phyloP scores from a whole-genome alignment of 2,329 filamentous ascomycete genomes.

The Aspergillus thermomutatus region DNA sequence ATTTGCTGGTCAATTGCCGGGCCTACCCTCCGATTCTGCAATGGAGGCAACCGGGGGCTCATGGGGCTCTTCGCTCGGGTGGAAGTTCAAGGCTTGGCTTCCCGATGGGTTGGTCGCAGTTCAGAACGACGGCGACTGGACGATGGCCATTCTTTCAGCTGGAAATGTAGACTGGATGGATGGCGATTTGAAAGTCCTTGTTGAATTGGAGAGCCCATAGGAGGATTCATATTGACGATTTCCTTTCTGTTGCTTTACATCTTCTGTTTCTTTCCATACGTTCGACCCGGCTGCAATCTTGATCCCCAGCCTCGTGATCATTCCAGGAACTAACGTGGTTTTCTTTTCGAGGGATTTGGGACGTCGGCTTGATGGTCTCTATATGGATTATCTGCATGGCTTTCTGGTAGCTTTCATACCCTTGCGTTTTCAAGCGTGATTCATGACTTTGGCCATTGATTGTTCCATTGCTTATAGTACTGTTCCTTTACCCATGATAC shows the following conservation, averaged over 20 bases:
- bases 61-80: conserved; percentile 18
- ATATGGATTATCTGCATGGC: background rate
- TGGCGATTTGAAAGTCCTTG: conserved; percentile 40
- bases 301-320: background rate
- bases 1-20: conserved; percentile 29
- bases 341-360: background rate
- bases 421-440: background rate
- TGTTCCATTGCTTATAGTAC: background rate
- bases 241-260: background rate
- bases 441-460: background rate
- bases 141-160: conserved; percentile 41
- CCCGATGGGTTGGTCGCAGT: conserved; percentile 40
- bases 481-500: background rate
- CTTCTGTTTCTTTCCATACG: conserved; percentile 1
- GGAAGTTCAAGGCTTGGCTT: conserved; percentile 41
- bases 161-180: conserved; percentile 48
- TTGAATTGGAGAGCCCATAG: conserved; percentile 29
- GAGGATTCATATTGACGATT: background rate
- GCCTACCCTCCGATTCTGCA: conserved; percentile 19
- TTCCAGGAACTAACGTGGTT: background rate
- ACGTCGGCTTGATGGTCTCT: background rate
- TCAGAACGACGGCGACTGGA: conserved; percentile 43
- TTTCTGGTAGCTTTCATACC: background rate
- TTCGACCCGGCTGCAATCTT: background rate
- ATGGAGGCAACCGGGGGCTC: conserved; percentile 15